Conservation (phyloP, 495 filamentous ascomycete species). For the Penicillium nucicola region DNA sequence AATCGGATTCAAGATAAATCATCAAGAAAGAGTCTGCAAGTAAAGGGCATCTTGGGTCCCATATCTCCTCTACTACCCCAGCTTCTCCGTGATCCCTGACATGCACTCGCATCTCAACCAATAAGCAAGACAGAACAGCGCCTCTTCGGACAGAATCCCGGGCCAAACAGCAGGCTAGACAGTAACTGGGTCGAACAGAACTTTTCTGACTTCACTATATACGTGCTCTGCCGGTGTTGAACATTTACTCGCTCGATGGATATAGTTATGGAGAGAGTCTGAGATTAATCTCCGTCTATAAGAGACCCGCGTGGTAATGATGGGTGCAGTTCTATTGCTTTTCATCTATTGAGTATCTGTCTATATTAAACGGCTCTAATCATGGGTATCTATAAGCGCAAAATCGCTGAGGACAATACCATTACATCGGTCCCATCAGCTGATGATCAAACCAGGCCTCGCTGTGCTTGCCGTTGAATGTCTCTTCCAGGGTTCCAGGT, state of each 20-base stretch:
- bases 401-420: constrained; percentile 7
- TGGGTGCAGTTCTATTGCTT: too few species aligned
- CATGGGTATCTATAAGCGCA: constrained; percentile 9
- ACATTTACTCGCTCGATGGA: background rate
- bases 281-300: constrained; percentile 3
- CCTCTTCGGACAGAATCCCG: too few species aligned
- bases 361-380: background rate
- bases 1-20: too few species aligned
- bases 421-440: background rate
- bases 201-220: background rate
- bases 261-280: background rate
- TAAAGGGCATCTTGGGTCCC: background rate
- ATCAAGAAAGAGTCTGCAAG: too few species aligned
- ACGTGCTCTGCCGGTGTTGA: constrained; percentile 1
- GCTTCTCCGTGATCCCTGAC: constrained; percentile 3
- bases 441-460: constrained; percentile 35
- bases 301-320: background rate
- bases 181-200: too few species aligned
- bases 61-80: constrained; percentile 2
- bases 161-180: too few species aligned
- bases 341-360: too few species aligned
- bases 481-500: constrained; percentile 45
- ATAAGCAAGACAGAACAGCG: too few species aligned
- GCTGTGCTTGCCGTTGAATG: constrained; percentile 60
- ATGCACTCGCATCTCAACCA: too few species aligned